Base-by-base conservation (phyloP, 1,139 yeast genomes). In the Yamadazyma conglobata region DNA sequence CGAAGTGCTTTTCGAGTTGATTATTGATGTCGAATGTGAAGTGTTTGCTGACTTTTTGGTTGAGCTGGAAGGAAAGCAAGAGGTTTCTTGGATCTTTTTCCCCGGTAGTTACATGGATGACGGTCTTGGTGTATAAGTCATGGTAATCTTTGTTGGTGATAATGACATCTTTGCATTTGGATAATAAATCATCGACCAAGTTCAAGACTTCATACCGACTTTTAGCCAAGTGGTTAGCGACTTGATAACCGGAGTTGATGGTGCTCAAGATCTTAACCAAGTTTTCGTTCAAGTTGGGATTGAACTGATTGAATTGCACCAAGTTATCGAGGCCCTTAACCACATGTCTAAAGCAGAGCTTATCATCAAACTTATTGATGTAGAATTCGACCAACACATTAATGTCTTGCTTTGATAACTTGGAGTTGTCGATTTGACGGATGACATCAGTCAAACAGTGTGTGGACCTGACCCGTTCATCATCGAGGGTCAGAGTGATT, bases 51-150 rank as follows among this genome's bases (percentile, higher is more conserved):
- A 91, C 73, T 4, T 35, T 35, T 9, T 57, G 46, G 44, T 82
- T 77, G 31, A 87, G 54, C 4, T 64, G 56, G 48, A 91, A 88
- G 1, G 95, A 85, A 2, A 71, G 40, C 45, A 91, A 56, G 40
- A 91, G 64, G 52, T 93, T 91, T 35, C 87, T 67, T 3, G 99
- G 99, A 54, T 91, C 98, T 49, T 91, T 93, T 50, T 91, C 99
- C 16, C 95, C 95, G 8, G 76, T 67, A 4, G 95, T 85, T 26
- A 87, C 52, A 37, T 77, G 77, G 21, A 84, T 54, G 45, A 82
- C 88, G 0, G 81, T 56, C 31, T 68, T 55, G 19, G 85, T 64
- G 35, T 70, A 77, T 10, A 54, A 40, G 20, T 70, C 70, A 12
- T 64, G 56, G 15, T 40, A 30, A 6, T 35, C 37, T 9, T 35